Percentiles rank a stretch among this genome's conserved stretches.
These are phyloP conservation scores for Ananas comosus DNA, from an alignment of 176 grass and related monocot species.

Conservation along the genomic window DNA sequence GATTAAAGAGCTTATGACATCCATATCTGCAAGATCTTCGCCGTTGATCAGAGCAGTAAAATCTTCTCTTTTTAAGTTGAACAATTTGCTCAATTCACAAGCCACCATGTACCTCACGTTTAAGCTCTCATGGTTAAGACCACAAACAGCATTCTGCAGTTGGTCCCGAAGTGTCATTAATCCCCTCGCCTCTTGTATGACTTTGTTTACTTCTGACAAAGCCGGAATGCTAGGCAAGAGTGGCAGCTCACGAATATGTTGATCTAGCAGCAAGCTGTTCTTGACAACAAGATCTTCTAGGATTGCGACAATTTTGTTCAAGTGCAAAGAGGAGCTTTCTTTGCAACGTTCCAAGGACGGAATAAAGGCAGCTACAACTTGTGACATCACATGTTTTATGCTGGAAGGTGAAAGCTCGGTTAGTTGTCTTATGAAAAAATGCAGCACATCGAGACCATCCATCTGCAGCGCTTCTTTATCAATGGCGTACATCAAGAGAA, in stretches of 20 bases:
- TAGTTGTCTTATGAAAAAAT: constrained; percentile 85
- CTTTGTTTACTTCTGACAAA: constrained; percentile 81
- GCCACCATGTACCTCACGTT: constrained; percentile 98
- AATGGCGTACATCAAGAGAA: constrained; percentile 78
- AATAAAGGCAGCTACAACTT: constrained; percentile 94
- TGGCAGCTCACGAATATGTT: constrained; percentile 79
- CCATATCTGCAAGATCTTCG: constrained; percentile 64
- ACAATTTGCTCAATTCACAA: constrained; percentile 79
- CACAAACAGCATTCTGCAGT: constrained; percentile 74
- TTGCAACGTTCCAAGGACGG: constrained; percentile 60
- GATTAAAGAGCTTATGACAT: constrained; percentile 83
- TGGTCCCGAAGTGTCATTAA: constrained; percentile 69
- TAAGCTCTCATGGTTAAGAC: constrained; percentile 94
- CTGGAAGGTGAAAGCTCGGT: constrained; percentile 67
- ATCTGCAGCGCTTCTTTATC: constrained; percentile 90
- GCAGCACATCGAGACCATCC: constrained; percentile 54
- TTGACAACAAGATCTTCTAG: constrained; percentile 82
- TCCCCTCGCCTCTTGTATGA: constrained; percentile 90
- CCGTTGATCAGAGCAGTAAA: constrained; percentile 76
- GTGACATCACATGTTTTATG: constrained; percentile 90
- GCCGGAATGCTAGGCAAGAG: constrained; percentile 72
- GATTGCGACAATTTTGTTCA: constrained; percentile 76
- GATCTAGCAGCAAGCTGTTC: constrained; percentile 52
- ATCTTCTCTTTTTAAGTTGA: constrained; percentile 65
- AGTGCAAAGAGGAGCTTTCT: constrained; percentile 51